phyloP scores from a whole-genome alignment of 2,329 filamentous ascomycete species.

The Sclerotinia spermophila region DNA sequence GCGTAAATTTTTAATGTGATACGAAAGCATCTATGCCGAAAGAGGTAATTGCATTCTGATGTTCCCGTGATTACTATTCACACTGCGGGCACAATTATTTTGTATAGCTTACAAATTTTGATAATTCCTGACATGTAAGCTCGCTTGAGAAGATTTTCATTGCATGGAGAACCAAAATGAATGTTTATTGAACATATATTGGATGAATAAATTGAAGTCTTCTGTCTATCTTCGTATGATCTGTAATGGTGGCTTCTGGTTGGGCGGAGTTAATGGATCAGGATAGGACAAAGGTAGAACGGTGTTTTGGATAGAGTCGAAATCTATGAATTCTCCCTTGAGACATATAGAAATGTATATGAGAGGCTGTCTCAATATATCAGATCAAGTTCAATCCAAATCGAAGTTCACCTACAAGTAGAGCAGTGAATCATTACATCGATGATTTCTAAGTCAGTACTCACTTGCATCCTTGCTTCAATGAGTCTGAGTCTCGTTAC shows the following conservation, averaged over 20 bases:
- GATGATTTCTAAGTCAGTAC: neutral
- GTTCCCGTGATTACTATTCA: neutral
- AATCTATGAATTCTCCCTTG: neutral
- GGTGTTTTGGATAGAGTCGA: too few relatives aligned
- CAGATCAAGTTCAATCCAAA: neutral
- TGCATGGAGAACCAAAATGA: neutral
- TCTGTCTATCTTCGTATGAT: neutral
- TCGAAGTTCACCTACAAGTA: neutral
- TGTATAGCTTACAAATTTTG: neutral
- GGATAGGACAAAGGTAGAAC: neutral
- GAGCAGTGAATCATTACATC: neutral
- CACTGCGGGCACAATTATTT: too few relatives aligned
- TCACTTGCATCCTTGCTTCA: neutral
- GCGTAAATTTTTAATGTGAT: neutral
- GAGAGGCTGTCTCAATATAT: too few relatives aligned
- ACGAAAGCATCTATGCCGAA: neutral
- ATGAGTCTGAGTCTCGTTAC: neutral
- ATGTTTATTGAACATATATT: neutral
- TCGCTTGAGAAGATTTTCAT: neutral
- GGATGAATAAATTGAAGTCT: neutral
- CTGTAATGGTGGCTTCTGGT: too few relatives aligned
- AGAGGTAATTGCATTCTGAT: neutral
- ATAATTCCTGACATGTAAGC: neutral
- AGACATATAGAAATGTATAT: neutral
- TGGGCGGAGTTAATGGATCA: neutral